Percentiles rank a stretch among this genome's conserved stretches.
Conservation (phyloP, 2,329 filamentous ascomycete genomes). For the Colletotrichum kahawae region DNA sequence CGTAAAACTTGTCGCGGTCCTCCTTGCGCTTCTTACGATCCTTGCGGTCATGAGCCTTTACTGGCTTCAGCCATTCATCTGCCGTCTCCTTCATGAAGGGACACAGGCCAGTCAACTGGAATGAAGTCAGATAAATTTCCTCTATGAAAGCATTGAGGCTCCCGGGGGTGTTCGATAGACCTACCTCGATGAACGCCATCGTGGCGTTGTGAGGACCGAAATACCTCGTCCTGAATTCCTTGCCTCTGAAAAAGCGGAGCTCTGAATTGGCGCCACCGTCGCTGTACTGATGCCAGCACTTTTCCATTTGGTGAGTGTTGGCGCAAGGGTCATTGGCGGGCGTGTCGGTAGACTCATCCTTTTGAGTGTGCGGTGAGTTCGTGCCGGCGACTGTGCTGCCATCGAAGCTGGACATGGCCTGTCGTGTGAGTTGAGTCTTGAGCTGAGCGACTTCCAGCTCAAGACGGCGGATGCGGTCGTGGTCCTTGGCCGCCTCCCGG, state of each 20-base stretch:
- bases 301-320: slow-evolving; percentile 14
- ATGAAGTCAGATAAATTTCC: slow-evolving; percentile 1
- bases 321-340: slow-evolving; percentile 33
- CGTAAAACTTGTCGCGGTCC: slow-evolving; percentile 55
- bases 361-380: slow-evolving; percentile 50
- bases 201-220: slow-evolving; percentile 66
- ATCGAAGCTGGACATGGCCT: slow-evolving; percentile 48
- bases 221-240: slow-evolving; percentile 65
- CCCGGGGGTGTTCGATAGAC: background rate
- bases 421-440: slow-evolving; percentile 54
- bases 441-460: slow-evolving; percentile 65
- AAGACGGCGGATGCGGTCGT: slow-evolving; percentile 63
- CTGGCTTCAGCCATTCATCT: slow-evolving; percentile 64
- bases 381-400: slow-evolving; percentile 55
- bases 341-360: slow-evolving; percentile 44
- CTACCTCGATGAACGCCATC: slow-evolving; percentile 61
- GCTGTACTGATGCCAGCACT: slow-evolving; percentile 34
- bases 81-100: slow-evolving; percentile 68
- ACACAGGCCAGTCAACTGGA: slow-evolving; percentile 55
- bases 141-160: background rate
- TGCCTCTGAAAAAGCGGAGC: slow-evolving; percentile 62
- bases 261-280: slow-evolving; percentile 55
- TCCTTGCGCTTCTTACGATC: slow-evolving; percentile 59
- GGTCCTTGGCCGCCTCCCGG: slow-evolving; percentile 50
- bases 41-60: slow-evolving; percentile 60